Conservation (phyloP, 768 basidiomycete genomes). For the Leccinum longicurvipes region DNA sequence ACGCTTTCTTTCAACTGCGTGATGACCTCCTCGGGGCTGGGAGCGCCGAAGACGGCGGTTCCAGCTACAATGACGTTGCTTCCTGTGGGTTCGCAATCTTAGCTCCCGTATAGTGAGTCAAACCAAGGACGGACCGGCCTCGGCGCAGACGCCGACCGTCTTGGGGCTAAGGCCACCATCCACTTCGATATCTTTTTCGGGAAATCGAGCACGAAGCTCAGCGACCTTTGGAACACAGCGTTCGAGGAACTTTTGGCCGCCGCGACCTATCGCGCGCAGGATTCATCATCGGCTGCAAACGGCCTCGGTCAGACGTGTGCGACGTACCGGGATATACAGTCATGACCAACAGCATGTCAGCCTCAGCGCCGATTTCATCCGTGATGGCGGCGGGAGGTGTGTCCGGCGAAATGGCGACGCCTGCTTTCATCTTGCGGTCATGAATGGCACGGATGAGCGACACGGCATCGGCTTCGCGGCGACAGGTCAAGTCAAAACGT, state of each 20-base stretch:
- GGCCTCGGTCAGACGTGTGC: not conserved
- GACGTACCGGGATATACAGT: conserved; percentile 85
- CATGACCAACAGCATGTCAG: conserved; percentile 98
- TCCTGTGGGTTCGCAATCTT: conserved; percentile 43
- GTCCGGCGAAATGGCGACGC: conserved; percentile 94
- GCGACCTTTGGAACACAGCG: conserved; percentile 91
- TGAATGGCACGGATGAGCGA: conserved; percentile 81
- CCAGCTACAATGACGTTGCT: conserved; percentile 99
- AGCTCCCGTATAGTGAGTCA: not conserved
- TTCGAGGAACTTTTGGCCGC: conserved; percentile 95
- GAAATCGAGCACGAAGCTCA: conserved; percentile 87
- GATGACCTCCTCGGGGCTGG: conserved; percentile 79
- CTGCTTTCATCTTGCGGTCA: conserved; percentile 84
- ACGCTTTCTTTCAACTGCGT: conserved; percentile 65
- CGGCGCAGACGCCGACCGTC: conserved; percentile 82
- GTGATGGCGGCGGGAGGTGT: conserved; percentile 88
- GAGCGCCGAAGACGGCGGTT: conserved; percentile 86
- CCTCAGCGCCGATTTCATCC: conserved; percentile 74
- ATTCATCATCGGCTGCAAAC: not conserved
- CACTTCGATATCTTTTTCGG: conserved; percentile 94
- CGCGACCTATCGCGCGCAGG: conserved; percentile 53
- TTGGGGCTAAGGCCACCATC: conserved; percentile 96
- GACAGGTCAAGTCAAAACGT: conserved; percentile 1
- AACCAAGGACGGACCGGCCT: conserved; percentile 60
- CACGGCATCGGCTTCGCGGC: conserved; percentile 56